Conservation (phyloP, 1,284 basidiomycete genomes). For the Boletus sp. region DNA sequence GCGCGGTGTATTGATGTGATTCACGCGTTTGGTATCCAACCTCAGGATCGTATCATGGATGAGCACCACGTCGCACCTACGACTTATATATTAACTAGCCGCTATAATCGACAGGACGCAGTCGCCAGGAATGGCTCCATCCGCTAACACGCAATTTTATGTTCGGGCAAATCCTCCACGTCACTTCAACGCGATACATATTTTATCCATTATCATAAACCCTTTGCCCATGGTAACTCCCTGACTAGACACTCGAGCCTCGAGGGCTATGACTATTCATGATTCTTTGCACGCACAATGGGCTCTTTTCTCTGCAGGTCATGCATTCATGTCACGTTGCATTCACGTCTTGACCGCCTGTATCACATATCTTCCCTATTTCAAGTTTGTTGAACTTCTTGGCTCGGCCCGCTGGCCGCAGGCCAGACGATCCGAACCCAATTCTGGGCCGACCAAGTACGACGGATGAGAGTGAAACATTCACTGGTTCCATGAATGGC, state of each 20-base stretch:
- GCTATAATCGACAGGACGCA: slow-evolving; percentile 10
- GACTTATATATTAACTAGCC: slow-evolving; percentile 11
- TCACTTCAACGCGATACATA: slow-evolving; percentile 17
- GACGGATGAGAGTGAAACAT: too few species aligned
- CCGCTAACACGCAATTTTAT: neutral
- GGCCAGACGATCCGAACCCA: neutral
- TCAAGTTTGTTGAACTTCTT: too few species aligned
- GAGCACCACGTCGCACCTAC: slow-evolving; percentile 6
- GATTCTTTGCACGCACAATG: neutral
- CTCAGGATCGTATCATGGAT: slow-evolving; percentile 6
- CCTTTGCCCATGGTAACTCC: slow-evolving; percentile 16
- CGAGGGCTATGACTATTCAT: neutral
- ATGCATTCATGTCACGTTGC: slow-evolving; percentile 1
- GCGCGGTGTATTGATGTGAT: neutral
- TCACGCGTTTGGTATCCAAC: slow-evolving; percentile 1
- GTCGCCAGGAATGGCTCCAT: slow-evolving; percentile 1
- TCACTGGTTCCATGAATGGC: too few species aligned
- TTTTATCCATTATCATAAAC: slow-evolving; percentile 27
- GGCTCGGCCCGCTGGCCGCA: neutral
- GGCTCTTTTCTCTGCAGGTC: neutral
- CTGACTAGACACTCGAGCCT: slow-evolving; percentile 8
- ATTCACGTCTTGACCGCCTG: slow-evolving; percentile 8
- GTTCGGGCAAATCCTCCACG: neutral
- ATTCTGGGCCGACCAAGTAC: too few species aligned
- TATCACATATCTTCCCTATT: neutral